Base-by-base conservation (phyloP, 2,329 filamentous ascomycete genomes). In the Botrytis pseudocinerea region DNA sequence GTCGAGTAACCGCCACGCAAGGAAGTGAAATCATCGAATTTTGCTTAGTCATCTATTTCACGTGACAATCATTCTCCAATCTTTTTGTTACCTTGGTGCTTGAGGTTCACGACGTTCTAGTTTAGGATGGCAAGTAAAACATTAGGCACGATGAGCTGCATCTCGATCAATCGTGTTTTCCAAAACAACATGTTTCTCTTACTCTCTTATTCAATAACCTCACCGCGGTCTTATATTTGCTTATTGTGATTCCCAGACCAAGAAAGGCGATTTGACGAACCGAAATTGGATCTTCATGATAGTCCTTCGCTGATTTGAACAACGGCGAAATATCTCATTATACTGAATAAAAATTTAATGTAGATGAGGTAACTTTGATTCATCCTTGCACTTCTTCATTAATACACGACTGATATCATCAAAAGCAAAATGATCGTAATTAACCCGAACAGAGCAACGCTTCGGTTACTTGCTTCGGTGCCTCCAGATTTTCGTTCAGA, bases 271-370 rank as follows among this genome's bases (percentile, higher is more conserved):
- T 38, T 66, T 71, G n/a, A 20, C 22, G 38, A 54, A 68, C 57
- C 46, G 62, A 71, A 68, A 68, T 66, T 71, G 61, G 62, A 66
- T 71, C 44, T 28, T 46, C 46, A n/a, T 42, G 48, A 71, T 66
- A 60, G 25, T 46, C 40, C 59, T 66, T 46, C n/a, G 40, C 44
- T 65, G 32, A 51, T 40, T 12, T 64, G n/a, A 69, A 59, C 18
- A 32, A 62, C 57, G n/a, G 42, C 22, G n/a, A 42, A 44, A 40
- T 32, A 44, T n/a, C 8, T 61, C 28, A 46, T 25, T 62, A 57
- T 62, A 28, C 10, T 66, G 40, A 60, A 38, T 60, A 57, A 60
- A 71, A 14, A 38, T 32, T 65, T 44, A 57, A 59, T 59, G 35
- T 38, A 54, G 25, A 51, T 44, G 69, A 51, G 42, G 63, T 59